Evolutionary conservation across 768 basidiomycete species (phyloP), one percentile per base, ranked within the genome.

Genomic region (Pulveroboletus ravenelii): DNA sequence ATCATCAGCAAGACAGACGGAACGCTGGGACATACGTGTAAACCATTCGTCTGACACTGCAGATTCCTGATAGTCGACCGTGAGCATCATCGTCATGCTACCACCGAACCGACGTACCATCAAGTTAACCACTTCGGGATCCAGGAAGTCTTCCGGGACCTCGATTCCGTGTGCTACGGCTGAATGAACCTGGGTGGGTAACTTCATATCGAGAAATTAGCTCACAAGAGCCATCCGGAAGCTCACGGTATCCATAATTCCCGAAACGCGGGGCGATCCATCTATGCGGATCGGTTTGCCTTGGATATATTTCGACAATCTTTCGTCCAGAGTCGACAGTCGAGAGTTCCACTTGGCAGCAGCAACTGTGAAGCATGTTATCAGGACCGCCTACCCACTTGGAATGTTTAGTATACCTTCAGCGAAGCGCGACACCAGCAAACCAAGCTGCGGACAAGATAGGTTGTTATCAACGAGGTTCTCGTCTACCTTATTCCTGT

Each of bases 1-100:
- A 13, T 10, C 13, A 6, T 35, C 10, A 10, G 6, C 14, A 27
- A 25, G 34, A 47, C 18, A 29, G 13, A 47, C 18, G 29, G 13
- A 37, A 40, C 32, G 20, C 27, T 27, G 14, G 3, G 31, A 63
- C 68, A 23, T 56, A 72, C 84, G 80, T 71, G 78, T 74, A 63
- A 86, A 92, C 88, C 89, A 91, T 64, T 93, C 89, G 42, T 76
- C 77, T 23, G 85, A 79, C 4, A 88, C 82, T 17, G 87, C 88
- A 47, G 74, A 73, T 69, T 92, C 85, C 84, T 87, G 39, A 47
- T 34, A 23, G 32, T 31, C 12, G 18, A 41, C 18, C 17, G 15
- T 41, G 32, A 49, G 41, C 42, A 12, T 27, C 25, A 6, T 43
- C 20, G 17, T 10, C 36, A 32, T 5, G 27, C 1, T 34, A 25